Base-by-base conservation (phyloP, 441 rosid species). In the Arabidopsis hybrid region DNA sequence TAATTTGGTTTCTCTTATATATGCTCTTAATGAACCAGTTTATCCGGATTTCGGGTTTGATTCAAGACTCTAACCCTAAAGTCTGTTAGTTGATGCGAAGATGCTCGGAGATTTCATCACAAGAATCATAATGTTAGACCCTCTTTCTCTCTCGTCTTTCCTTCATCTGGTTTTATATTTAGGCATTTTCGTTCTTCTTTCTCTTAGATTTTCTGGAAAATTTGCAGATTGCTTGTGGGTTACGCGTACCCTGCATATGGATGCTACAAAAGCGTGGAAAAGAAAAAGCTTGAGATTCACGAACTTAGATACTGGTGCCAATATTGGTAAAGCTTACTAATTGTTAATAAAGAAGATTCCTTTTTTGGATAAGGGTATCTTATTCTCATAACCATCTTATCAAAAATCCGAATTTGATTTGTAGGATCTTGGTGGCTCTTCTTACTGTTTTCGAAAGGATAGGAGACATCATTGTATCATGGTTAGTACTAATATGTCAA, bases 301-400 rank as follows among this genome's bases (percentile, higher is more conserved):
- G 88, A 89, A 80, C 90, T 93, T 78, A 76, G 90, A 55, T 81
- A 83, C 40, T 93, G 98, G 98, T 91, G 97, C 82, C 85, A 91
- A 75, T 93, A 91, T 71, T 93, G 97, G 98, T 91, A 82, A 81
- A 34, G 50, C 13, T 62, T 50, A 26, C 29, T 32, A 31, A 2
- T 65, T 13, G 42, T 40, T 60, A 7, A 0, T 43, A 32, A 29
- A 60, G 17, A 18, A 59, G 31, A 59, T 52, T 45, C 71, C 6
- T 49, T 12, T 8, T 9, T 29, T 4, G 29, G 64, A 73, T 61
- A 51, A 47, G 64, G 71, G 43, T 21, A 60, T 57, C 50, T 57
- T 29, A 56, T 53, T 17, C 47, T 50, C 58, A 2, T 61, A 34
- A 35, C 0, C 26, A 13, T 34, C 34, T 38, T 56, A 34, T 59